A percentile compares a stretch with the other conserved stretches of the same genome.
phyloP scores from a whole-genome alignment of 805 yeast genomes.

The Hanseniaspora meyeri region DNA sequence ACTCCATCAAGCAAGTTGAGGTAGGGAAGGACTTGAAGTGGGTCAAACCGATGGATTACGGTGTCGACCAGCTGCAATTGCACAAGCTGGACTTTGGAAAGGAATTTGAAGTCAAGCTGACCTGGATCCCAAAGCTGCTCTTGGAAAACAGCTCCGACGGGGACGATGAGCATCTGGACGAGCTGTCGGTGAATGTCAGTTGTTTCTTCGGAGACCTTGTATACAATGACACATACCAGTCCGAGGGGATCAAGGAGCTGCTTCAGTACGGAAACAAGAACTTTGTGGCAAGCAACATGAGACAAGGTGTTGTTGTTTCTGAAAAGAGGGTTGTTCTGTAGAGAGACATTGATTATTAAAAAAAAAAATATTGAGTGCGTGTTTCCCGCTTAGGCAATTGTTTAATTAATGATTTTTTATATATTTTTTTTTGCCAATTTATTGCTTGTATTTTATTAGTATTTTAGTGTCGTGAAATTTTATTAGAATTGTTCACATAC shows the following conservation, averaged over 20 bases:
- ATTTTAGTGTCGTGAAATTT: neutral
- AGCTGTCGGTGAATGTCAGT: slow-evolving; percentile 44
- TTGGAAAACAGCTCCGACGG: slow-evolving; percentile 30
- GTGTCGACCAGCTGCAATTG: slow-evolving; percentile 52
- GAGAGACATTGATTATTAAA: neutral
- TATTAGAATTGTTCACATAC: neutral
- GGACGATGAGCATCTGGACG: slow-evolving; percentile 26
- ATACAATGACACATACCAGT: slow-evolving; percentile 20
- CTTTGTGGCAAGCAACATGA: slow-evolving; percentile 51
- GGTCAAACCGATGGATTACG: slow-evolving; percentile 40
- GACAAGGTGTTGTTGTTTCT: slow-evolving; percentile 57
- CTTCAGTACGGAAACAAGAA: slow-evolving; percentile 53
- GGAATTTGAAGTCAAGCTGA: slow-evolving; percentile 53
- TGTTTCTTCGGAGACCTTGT: slow-evolving; percentile 72
- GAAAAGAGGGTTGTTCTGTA: slow-evolving; percentile 36
- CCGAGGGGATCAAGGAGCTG: slow-evolving; percentile 63
- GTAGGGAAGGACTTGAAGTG: slow-evolving; percentile 19
- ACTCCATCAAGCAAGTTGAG: slow-evolving; percentile 49
- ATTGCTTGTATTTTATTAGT: neutral
- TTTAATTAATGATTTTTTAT: slow-evolving; percentile 10
- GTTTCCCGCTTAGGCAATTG: slow-evolving; percentile 1
- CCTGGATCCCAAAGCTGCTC: slow-evolving; percentile 60
- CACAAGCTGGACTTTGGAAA: slow-evolving; percentile 43
- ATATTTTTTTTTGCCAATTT: neutral
- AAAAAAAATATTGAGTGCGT: no score